Base-by-base conservation (phyloP, 1,139 yeast genomes). In the Yamadazyma atmosphaerica region DNA sequence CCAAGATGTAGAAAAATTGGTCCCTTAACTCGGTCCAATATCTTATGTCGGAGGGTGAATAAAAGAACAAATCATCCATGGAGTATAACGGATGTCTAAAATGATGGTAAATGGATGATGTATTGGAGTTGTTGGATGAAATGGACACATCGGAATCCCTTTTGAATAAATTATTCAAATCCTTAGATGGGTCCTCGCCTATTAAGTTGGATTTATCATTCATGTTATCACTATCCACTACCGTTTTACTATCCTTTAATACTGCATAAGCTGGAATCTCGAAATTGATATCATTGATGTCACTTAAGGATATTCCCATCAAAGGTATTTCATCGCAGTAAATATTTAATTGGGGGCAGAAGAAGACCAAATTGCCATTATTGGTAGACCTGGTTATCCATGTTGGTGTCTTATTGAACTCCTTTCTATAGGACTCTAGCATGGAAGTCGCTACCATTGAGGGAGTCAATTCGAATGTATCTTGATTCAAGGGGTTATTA, bases 381-480 rank as follows among this genome's bases (percentile, higher is more conserved):
- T 68, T 63, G 2, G 84, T 74, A n/a, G 74, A 63, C 37, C 74
- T 71, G 0, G 88, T 84, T 1, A 81, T 58, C 89, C 76, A 72
- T 1, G 63, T 50, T 2, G 67, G 61, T 11, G 57, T 55, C 42
- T 49, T 55, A 19, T 62, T 61, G 37, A 62, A 45, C 10, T 49
- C 47, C n/a, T 51, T 43, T 18, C 60, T 54, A 38, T 62, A 72
- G n/a, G 58, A 61, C 11, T 58, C 58, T 5, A 63, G 63, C 38
- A 65, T 46, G 25, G 50, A 53, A 40, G 69, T 77, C 1, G 78
- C 76, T 28, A 60, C 68, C 4, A 62, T 66, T 7, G 34, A 14
- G 8, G 46, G 34, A 8, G 48, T 43, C 9, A 40, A 23, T 11
- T 34, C 35, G 12, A 39, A 21, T 6, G 18, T 30, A 9, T 19